Evolutionary conservation across 805 yeast genomes (phyloP).

Genomic region (Pichia scutulata): DNA sequence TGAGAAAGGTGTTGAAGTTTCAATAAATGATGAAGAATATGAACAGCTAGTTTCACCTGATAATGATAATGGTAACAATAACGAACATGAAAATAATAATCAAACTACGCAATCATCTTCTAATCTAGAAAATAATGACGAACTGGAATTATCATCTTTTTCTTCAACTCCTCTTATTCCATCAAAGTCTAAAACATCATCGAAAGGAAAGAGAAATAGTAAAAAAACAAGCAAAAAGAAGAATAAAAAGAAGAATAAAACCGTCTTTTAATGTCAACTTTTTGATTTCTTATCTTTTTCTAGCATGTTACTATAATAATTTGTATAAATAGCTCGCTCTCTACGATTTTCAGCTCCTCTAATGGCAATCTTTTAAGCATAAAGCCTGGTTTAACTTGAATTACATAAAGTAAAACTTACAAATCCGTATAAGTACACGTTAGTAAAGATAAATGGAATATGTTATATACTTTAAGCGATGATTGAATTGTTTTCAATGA

Average conservation of each 20-base stretch:
- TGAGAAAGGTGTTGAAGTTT: constrained; percentile 8
- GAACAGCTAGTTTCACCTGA: background rate
- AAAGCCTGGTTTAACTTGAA: too few relatives aligned
- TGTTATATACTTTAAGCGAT: background rate
- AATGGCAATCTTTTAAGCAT: background rate
- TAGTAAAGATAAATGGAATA: background rate
- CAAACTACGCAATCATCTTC: constrained; percentile 8
- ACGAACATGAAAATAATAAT: background rate
- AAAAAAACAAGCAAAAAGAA: constrained; percentile 19
- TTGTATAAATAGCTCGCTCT: background rate
- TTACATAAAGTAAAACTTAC: too few relatives aligned
- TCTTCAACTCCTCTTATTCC: background rate
- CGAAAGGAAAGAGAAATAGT: constrained; percentile 11
- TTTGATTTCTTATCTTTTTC: background rate
- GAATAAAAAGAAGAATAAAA: constrained; percentile 16
- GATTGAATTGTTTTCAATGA: constrained; percentile 7
- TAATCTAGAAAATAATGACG: background rate
- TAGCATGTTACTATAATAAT: too few relatives aligned
- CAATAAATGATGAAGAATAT: constrained; percentile 1
- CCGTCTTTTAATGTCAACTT: constrained; percentile 5
- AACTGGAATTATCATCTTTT: background rate
- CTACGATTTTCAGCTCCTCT: background rate
- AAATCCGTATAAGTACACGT: background rate
- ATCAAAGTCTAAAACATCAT: background rate
- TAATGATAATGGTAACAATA: background rate